Conservation (phyloP, 768 basidiomycete species). For the Termitomyces sp. region DNA sequence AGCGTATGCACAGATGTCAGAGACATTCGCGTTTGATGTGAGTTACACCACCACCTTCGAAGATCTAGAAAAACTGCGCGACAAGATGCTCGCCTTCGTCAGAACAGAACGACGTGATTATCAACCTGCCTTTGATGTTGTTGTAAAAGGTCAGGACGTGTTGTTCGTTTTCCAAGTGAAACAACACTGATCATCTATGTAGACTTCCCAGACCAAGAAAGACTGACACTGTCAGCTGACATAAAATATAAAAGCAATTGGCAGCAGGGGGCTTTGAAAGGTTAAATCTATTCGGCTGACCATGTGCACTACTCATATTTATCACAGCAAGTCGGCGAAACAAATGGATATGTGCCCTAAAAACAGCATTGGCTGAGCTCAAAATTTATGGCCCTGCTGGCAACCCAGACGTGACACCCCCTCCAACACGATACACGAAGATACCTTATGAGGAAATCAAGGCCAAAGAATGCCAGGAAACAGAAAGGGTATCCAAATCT, state of each 20-base stretch:
- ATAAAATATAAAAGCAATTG: slow-evolving; percentile 90
- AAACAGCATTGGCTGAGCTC: slow-evolving; percentile 60
- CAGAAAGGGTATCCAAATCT: slow-evolving; percentile 19
- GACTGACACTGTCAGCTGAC: slow-evolving; percentile 69
- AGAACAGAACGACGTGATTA: slow-evolving; percentile 69
- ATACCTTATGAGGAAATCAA: slow-evolving; percentile 68
- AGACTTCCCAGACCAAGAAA: slow-evolving; percentile 80
- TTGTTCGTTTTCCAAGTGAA: neutral
- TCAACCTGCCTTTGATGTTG: slow-evolving; percentile 68
- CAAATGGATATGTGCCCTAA: slow-evolving; percentile 90
- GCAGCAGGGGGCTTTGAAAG: slow-evolving; percentile 72
- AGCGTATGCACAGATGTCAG: slow-evolving; percentile 49
- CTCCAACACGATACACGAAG: slow-evolving; percentile 55
- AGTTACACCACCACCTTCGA: slow-evolving; percentile 74
- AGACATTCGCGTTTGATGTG: slow-evolving; percentile 80
- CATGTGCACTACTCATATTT: slow-evolving; percentile 2
- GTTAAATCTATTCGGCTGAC: slow-evolving; percentile 24
- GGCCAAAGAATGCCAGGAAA: slow-evolving; percentile 31
- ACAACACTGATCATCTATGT: neutral
- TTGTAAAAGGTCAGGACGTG: slow-evolving; percentile 45
- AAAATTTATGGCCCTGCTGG: slow-evolving; percentile 67
- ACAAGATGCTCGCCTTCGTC: slow-evolving; percentile 77
- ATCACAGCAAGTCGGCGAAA: slow-evolving; percentile 68
- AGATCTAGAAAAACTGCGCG: slow-evolving; percentile 70
- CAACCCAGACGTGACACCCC: slow-evolving; percentile 48